These are phyloP conservation scores for Pleoardoris graminearum DNA, from an alignment of 2,329 filamentous ascomycete genomes.

Conservation along the genomic window DNA sequence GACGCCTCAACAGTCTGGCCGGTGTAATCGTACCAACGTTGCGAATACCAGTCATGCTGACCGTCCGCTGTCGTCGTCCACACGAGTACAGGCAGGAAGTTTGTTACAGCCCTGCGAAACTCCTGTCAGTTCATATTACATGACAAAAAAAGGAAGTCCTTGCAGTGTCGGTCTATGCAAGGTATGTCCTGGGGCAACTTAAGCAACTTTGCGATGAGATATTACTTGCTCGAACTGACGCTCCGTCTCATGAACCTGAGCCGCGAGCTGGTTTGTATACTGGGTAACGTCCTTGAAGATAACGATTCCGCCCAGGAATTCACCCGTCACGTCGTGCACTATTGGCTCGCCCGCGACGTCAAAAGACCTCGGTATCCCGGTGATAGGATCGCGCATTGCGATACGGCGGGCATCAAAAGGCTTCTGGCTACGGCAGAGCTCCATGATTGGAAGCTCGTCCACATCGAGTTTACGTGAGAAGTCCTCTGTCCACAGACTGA, in stretches of 20 bases:
- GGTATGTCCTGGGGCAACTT: too few relatives aligned
- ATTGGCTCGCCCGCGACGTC: conserved; percentile 71
- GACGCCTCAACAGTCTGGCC: conserved; percentile 65
- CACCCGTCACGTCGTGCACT: conserved; percentile 66
- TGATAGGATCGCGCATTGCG: conserved; percentile 61
- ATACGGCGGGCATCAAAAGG: conserved; percentile 63
- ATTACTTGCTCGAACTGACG: conserved; percentile 73
- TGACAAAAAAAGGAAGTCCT: too few relatives aligned
- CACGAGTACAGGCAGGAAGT: conserved; percentile 62
- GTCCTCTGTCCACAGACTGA: conserved; percentile 66
- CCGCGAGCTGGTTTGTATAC: conserved; percentile 69
- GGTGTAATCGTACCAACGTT: conserved; percentile 80
- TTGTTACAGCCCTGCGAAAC: too few relatives aligned
- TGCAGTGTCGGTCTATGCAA: too few relatives aligned
- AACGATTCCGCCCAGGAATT: conserved; percentile 74
- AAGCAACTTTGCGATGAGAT: too few relatives aligned
- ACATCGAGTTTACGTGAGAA: conserved; percentile 62
- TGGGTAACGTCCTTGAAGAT: conserved; percentile 73
- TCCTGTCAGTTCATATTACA: too few relatives aligned
- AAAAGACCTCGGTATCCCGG: conserved; percentile 59
- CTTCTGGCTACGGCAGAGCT: conserved; percentile 64
- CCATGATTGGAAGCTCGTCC: conserved; percentile 68
- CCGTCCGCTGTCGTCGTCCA: conserved; percentile 74
- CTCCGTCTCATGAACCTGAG: conserved; percentile 72
- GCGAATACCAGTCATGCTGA: conserved; percentile 72